Evolutionary conservation across 2,329 filamentous ascomycete species (phyloP).

Genomic region (Apiospora hydei): DNA sequence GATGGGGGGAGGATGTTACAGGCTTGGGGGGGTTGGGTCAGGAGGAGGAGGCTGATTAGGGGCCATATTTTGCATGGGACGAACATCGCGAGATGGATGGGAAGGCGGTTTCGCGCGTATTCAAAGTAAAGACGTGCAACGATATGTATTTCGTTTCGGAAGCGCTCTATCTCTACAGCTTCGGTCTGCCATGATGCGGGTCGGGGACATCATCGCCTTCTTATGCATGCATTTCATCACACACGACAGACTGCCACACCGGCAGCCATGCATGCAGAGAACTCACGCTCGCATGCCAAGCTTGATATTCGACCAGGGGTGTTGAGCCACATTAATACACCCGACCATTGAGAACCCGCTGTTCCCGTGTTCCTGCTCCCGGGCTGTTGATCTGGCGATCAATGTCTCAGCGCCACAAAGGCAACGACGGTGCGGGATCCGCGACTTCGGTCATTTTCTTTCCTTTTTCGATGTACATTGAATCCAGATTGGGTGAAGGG

Average conservation of each 20-base stretch:
- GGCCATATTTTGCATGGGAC: neutral
- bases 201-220: neutral
- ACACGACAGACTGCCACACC: too few relatives aligned
- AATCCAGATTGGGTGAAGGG: neutral
- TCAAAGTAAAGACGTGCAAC: neutral
- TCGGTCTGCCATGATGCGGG: neutral
- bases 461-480: neutral
- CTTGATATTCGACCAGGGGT: neutral
- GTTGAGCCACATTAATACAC: neutral
- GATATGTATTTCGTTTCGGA: too few relatives aligned
- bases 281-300: neutral
- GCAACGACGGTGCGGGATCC: too few relatives aligned
- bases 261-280: neutral
- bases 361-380: neutral
- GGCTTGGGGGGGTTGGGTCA: neutral
- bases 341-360: neutral
- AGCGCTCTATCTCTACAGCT: too few relatives aligned
- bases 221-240: neutral
- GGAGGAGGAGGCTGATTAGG: neutral
- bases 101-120: neutral
- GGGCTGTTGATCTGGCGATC: neutral
- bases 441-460: too few relatives aligned
- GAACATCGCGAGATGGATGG: neutral
- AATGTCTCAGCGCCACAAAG: neutral
- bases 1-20: neutral